Base-by-base conservation (phyloP, 805 yeast species). In the Saccharomycopsis lassenensis region DNA sequence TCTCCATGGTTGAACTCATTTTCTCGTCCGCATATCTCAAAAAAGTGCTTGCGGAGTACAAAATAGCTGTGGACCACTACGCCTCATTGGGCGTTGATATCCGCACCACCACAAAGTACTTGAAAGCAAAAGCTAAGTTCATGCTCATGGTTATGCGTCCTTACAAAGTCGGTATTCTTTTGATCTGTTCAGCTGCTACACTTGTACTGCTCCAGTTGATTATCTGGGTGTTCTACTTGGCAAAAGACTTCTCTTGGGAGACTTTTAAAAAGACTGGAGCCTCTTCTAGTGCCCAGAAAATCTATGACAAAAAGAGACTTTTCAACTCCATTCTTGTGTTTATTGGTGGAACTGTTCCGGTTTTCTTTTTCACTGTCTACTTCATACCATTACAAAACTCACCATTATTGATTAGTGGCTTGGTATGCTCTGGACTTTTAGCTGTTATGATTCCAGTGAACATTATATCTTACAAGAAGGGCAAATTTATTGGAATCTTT, bases 221-320 rank as follows among this genome's bases (percentile, higher is more conserved):
- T 10, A 29, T 40, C 31, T 40, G 44, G 44, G 10, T 33, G n/a
- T 22, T 36, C 19, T 36, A 22, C 15, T 27, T 40, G 1, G 40
- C 38, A 8, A 36, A 40, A 29, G 37, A 40, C 20, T 40, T 36
- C 27, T 36, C 34, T 19, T 36, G 40, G 40, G 41, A 40, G 20
- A 36, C 29, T 18, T 40, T 37, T 18, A 40, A 29, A 12, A 40
- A 36, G 34, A 32, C 38, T n/a, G 44, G 38, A 7, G 37, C 41
- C 4, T 33, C 38, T 6, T 15, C 33, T 10, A 23, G 34, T 6
- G 36, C 33, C 7, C 26, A 26, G 14, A 28, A 33, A 10, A 7
- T 29, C 7, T 25, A 36, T 23, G 32, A 40, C 4, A 19, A 24
- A 14, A 23, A 18, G n/a, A 30, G 37, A 5, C 29, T 40, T 7